Conservation (phyloP, 2,329 filamentous ascomycete species). For the Tothia fuscella region DNA sequence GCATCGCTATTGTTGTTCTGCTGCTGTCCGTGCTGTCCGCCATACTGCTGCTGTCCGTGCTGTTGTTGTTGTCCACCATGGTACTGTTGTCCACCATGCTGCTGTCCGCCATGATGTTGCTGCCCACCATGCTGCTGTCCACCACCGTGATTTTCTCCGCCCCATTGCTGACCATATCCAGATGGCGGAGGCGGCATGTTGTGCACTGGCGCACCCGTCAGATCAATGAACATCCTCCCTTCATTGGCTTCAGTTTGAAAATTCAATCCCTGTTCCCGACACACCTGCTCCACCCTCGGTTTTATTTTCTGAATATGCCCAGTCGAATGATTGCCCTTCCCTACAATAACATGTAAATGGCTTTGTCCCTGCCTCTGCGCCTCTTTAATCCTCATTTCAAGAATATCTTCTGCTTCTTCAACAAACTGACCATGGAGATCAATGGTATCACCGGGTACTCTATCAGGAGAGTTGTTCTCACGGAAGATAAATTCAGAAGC, state of each 20-base stretch:
- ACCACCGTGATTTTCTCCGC: slow-evolving; percentile 23
- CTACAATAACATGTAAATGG: slow-evolving; percentile 89
- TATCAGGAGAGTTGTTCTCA: slow-evolving; percentile 73
- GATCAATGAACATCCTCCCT: slow-evolving; percentile 77
- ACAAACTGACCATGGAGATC: slow-evolving; percentile 93
- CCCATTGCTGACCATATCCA: slow-evolving; percentile 25
- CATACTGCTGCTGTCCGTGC: slow-evolving; percentile 34
- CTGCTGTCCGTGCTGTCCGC: slow-evolving; percentile 19
- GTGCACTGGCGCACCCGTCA: slow-evolving; percentile 57
- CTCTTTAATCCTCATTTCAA: slow-evolving; percentile 73
- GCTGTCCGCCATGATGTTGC: slow-evolving; percentile 32
- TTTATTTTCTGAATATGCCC: slow-evolving; percentile 88
- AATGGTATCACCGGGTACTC: slow-evolving; percentile 69
- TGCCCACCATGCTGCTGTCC: slow-evolving; percentile 29
- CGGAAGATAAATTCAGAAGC: slow-evolving; percentile 92
- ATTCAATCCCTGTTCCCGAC: slow-evolving; percentile 68
- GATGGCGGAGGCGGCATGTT: slow-evolving; percentile 28
- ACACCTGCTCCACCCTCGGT: slow-evolving; percentile 82
- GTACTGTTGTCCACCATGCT: slow-evolving; percentile 31
- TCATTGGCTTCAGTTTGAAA: slow-evolving; percentile 81
- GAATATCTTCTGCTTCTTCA: slow-evolving; percentile 84
- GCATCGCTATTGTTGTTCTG: slow-evolving; percentile 35
- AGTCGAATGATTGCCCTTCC: slow-evolving; percentile 79
- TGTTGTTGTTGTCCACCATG: slow-evolving; percentile 20
- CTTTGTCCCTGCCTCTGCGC: slow-evolving; percentile 61